phyloP scores from a whole-genome alignment of 2,329 filamentous ascomycete species.

The Sporothrix brasiliensis region DNA sequence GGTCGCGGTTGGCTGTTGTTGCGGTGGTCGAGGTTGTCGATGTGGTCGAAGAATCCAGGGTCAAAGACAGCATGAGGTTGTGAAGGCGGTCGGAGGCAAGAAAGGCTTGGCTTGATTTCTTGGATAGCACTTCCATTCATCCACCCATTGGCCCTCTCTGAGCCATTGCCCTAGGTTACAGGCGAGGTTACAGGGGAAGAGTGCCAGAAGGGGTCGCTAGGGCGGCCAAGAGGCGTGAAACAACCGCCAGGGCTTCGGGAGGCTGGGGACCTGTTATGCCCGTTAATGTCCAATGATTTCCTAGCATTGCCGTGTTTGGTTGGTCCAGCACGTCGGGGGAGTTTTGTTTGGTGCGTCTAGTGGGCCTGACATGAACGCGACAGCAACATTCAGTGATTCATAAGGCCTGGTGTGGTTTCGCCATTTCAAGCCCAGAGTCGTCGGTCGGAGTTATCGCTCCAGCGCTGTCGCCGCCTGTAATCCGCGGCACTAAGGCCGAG shows the following conservation, averaged over 20 bases:
- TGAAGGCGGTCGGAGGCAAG: conserved; percentile 22
- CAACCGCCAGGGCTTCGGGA: conserved; percentile 14
- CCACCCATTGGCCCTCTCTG: neutral
- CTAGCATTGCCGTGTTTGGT: neutral
- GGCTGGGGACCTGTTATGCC: conserved; percentile 3
- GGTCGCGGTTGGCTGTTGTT: neutral
- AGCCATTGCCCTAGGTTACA: neutral
- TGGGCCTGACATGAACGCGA: neutral
- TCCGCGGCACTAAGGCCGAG: conserved; percentile 16
- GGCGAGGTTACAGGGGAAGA: neutral
- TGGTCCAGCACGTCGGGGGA: neutral
- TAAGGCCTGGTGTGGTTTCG: neutral
- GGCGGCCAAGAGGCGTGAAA: conserved; percentile 3
- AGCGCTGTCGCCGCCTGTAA: conserved; percentile 10
- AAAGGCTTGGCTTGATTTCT: neutral
- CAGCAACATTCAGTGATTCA: neutral
- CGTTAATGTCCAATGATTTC: too few species aligned
- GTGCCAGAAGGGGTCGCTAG: neutral
- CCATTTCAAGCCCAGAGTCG: conserved; percentile 4
- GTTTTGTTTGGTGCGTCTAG: neutral
- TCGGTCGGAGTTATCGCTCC: conserved; percentile 28
- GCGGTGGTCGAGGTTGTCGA: neutral
- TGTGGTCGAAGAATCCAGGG: neutral
- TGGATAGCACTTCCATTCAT: neutral
- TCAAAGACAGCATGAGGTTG: conserved; percentile 1